Conservation (phyloP, 495 filamentous ascomycete species). For the Xylaria longipes region DNA sequence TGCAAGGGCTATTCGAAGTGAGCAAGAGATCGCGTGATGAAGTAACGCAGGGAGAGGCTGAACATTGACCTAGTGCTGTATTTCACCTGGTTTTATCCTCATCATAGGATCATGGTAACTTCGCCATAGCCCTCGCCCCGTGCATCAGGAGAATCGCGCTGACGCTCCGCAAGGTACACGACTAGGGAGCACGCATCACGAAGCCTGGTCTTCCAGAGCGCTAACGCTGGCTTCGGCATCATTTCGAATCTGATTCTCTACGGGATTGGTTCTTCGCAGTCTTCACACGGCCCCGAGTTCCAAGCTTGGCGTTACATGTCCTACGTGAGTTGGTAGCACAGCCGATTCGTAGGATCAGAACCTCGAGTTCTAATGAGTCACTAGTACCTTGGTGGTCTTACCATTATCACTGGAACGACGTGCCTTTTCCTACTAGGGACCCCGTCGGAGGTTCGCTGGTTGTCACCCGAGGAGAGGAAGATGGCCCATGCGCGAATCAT, state of each 20-base stretch:
- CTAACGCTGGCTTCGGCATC: slow-evolving; percentile 52
- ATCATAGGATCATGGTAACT: slow-evolving; percentile 35
- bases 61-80: slow-evolving; percentile 37
- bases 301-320: slow-evolving; percentile 49
- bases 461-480: slow-evolving; percentile 44
- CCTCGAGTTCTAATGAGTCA: slow-evolving; percentile 15
- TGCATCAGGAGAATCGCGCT: slow-evolving; percentile 39
- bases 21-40: not conserved
- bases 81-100: slow-evolving; percentile 49
- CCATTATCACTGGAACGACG: slow-evolving; percentile 36
- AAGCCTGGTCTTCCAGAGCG: slow-evolving; percentile 48
- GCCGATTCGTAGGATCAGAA: not conserved
- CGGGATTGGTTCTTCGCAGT: slow-evolving; percentile 43
- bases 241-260: slow-evolving; percentile 46
- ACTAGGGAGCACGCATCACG: slow-evolving; percentile 45
- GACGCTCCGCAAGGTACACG: slow-evolving; percentile 43
- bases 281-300: slow-evolving; percentile 38
- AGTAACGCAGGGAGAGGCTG: not conserved
- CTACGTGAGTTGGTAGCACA: slow-evolving; percentile 31
- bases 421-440: slow-evolving; percentile 45
- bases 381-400: slow-evolving; percentile 42
- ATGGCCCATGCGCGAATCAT: slow-evolving; percentile 45
- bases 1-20: slow-evolving; percentile 47
- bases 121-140: not conserved
- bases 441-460: slow-evolving; percentile 45